Percentiles rank a stretch among this genome's conserved stretches.
These are phyloP conservation scores for Yamadazyma nakazawae DNA, from an alignment of 805 yeast species.

Conservation along the genomic window DNA sequence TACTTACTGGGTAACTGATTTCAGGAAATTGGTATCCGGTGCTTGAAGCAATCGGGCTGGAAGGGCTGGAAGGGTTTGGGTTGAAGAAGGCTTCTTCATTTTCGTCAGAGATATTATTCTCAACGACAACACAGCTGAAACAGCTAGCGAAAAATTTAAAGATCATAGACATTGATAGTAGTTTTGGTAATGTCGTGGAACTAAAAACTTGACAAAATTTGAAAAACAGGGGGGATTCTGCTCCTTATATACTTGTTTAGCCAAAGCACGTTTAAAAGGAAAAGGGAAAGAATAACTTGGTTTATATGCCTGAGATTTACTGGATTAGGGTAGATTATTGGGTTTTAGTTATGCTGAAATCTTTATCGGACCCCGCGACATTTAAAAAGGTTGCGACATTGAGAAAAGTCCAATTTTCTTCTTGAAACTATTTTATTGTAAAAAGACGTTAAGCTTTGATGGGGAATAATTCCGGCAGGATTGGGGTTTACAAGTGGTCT, in stretches of 20 bases:
- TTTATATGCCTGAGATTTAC: not conserved
- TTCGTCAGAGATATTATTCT: not conserved
- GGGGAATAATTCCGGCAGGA: not conserved
- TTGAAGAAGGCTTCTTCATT: not conserved
- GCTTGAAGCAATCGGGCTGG: not conserved
- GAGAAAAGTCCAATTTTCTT: not conserved
- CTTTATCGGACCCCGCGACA: not conserved
- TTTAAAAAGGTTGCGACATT: not conserved
- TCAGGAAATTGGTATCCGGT: not conserved
- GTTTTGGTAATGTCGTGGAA: not conserved
- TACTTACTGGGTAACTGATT: not conserved
- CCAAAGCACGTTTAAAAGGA: not conserved
- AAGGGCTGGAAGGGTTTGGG: not conserved
- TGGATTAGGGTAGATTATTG: too few species aligned
- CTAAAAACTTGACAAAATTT: not conserved
- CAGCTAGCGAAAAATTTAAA: not conserved
- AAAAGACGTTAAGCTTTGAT: not conserved
- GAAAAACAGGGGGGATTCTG: not conserved
- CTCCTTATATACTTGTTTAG: not conserved
- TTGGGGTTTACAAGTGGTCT: too few species aligned
- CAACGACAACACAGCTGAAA: not conserved
- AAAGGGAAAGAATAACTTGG: not conserved
- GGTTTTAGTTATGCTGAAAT: not conserved
- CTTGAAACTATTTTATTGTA: not conserved
- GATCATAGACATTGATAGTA: not conserved